These are phyloP conservation scores for Rhynchospora tenuis DNA, from an alignment of 176 grass and related monocot species.

Conservation along the genomic window DNA sequence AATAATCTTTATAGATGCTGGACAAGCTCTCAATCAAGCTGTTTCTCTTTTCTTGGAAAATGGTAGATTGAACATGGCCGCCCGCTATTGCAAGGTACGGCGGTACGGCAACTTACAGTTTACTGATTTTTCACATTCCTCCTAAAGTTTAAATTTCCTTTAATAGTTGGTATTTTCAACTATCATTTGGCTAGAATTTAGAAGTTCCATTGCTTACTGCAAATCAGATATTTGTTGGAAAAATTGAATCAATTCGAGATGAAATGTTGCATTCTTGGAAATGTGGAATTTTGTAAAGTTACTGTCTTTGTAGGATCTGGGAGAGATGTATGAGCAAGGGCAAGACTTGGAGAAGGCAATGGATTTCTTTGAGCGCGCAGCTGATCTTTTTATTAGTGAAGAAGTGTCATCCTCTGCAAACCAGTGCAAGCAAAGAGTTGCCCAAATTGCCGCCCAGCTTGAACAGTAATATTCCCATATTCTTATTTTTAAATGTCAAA, in stretches of 20 bases:
- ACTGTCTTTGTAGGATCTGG: constrained; percentile 62
- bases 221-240: neutral
- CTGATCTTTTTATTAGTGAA: constrained; percentile 85
- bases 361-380: constrained; percentile 78
- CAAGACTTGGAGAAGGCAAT: constrained; percentile 72
- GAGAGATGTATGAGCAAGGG: constrained; percentile 92
- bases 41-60: constrained; percentile 91
- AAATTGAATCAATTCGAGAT: neutral
- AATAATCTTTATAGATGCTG: constrained; percentile 56
- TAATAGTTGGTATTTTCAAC: neutral
- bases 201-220: neutral
- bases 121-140: neutral
- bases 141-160: neutral
- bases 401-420: constrained; percentile 83
- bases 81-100: constrained; percentile 85
- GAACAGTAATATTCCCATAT: constrained; percentile 70
- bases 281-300: neutral
- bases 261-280: neutral
- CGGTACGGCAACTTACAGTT: constrained; percentile 23
- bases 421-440: constrained; percentile 79
- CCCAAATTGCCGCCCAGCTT: constrained; percentile 83
- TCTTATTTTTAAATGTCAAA: neutral
- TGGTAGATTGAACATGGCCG: constrained; percentile 91
- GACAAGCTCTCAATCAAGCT: constrained; percentile 58
- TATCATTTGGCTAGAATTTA: neutral